These are phyloP conservation scores for Podosphaera aphanis DNA, from an alignment of 2,329 filamentous ascomycete genomes.

Conservation along the genomic window DNA sequence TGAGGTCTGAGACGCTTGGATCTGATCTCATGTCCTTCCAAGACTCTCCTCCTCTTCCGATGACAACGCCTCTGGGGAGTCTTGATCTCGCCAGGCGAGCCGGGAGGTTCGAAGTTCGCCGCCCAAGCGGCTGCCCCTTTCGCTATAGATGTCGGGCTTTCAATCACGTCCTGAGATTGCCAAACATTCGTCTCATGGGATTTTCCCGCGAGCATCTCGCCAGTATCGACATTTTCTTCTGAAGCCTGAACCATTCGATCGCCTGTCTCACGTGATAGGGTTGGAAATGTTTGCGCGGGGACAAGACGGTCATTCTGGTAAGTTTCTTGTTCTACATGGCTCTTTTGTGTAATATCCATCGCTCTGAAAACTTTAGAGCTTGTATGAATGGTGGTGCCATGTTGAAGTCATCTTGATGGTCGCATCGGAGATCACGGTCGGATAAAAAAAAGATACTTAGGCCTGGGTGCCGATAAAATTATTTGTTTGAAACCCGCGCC, in stretches of 20 bases:
- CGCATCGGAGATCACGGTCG: neutral
- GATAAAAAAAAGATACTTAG: no score
- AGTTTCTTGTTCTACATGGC: neutral
- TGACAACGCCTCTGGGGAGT: constrained; percentile 5
- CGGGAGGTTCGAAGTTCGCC: constrained; percentile 9
- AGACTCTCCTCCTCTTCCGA: constrained; percentile 8
- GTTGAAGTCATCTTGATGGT: neutral
- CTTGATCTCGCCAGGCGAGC: constrained; percentile 9
- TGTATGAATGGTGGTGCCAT: neutral
- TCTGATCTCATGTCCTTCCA: constrained; percentile 6
- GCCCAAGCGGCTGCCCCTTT: constrained; percentile 7
- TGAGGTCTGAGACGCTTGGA: constrained; percentile 17
- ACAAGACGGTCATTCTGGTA: neutral
- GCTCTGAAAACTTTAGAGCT: neutral
- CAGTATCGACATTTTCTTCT: neutral
- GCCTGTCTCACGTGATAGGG: neutral
- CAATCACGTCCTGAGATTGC: constrained; percentile 3
- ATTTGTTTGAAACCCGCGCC: no score
- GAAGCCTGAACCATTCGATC: neutral
- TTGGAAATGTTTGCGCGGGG: neutral
- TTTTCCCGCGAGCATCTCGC: neutral
- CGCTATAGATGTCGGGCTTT: constrained; percentile 4
- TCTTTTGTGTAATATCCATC: neutral
- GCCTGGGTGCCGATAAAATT: no score
- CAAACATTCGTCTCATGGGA: neutral